phyloP scores from a whole-genome alignment of 192 early-diverging fungal genomes.

The Umbelopsis sp. region DNA sequence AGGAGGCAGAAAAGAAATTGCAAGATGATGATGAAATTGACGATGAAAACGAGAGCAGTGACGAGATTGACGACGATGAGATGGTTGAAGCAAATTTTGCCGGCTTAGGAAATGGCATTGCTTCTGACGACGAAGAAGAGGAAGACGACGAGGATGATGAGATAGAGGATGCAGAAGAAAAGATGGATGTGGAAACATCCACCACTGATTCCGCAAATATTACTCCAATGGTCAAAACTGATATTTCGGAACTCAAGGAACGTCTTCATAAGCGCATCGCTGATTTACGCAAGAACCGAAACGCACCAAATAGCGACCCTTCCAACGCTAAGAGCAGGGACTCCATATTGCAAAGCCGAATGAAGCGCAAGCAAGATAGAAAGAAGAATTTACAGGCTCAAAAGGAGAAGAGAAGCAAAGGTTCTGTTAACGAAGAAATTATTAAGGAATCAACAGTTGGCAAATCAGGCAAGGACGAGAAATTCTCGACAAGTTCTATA shows the following conservation, averaged over 20 bases:
- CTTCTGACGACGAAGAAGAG: conserved; percentile 24
- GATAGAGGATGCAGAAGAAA: conserved; percentile 36
- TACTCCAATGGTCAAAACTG: conserved; percentile 43
- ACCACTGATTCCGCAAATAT: conserved; percentile 19
- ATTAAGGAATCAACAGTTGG: conserved; percentile 36
- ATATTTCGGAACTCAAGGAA: conserved; percentile 58
- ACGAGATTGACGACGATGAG: conserved; percentile 36
- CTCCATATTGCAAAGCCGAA: conserved; percentile 76
- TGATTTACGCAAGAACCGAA: conserved; percentile 60
- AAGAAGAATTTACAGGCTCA: conserved; percentile 62
- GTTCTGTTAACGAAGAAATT: conserved; percentile 50
- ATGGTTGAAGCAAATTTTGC: conserved; percentile 11
- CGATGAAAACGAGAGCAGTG: conserved; percentile 41
- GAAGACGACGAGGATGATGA: conserved; percentile 33
- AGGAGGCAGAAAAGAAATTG: conserved; percentile 37
- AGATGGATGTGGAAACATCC: conserved; percentile 32
- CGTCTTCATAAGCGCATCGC: conserved; percentile 68
- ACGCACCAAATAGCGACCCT: conserved; percentile 55
- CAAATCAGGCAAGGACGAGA: conserved; percentile 15
- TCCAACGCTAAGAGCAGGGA: conserved; percentile 62
- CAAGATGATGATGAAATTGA: conserved; percentile 36
- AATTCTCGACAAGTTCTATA: conserved; percentile 41
- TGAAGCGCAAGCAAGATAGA: conserved; percentile 67
- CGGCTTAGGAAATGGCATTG: not conserved
- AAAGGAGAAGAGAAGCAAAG: conserved; percentile 56